Evolutionary conservation across 2,329 filamentous ascomycete genomes (phyloP).

Genomic region (Ophiostoma ulmi): DNA sequence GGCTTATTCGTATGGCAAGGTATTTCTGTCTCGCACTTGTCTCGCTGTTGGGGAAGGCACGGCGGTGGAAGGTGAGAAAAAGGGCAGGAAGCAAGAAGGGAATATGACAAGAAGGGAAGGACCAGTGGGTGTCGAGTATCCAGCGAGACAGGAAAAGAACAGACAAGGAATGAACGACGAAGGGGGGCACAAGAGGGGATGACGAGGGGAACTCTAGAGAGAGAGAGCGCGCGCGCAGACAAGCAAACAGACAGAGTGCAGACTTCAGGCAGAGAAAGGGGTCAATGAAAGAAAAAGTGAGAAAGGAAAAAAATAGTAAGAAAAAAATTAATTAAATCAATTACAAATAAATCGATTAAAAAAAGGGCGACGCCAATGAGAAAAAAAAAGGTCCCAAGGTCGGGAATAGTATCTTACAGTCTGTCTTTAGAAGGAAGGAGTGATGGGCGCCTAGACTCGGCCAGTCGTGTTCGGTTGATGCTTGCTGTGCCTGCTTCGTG

Average conservation of each 20-base stretch:
- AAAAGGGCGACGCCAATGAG: neutral
- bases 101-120: neutral
- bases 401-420: too few relatives aligned
- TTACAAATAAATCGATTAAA: neutral
- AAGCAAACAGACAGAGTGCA: too few relatives aligned
- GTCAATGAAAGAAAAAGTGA: neutral
- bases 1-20: neutral
- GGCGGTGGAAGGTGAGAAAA: neutral
- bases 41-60: constrained; percentile 1
- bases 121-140: neutral
- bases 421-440: too few relatives aligned
- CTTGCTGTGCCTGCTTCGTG: neutral
- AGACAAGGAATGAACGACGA: constrained; percentile 10
- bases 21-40: neutral
- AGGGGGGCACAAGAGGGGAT: constrained; percentile 8
- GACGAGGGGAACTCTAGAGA: neutral
- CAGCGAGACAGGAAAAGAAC: neutral
- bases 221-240: too few relatives aligned
- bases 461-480: neutral
- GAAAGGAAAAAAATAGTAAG: neutral
- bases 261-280: too few relatives aligned
- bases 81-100: neutral
- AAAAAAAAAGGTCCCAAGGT: neutral
- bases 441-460: neutral
- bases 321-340: neutral